Base-by-base conservation (phyloP, 1,284 basidiomycete genomes). In the Boletus sp. region DNA sequence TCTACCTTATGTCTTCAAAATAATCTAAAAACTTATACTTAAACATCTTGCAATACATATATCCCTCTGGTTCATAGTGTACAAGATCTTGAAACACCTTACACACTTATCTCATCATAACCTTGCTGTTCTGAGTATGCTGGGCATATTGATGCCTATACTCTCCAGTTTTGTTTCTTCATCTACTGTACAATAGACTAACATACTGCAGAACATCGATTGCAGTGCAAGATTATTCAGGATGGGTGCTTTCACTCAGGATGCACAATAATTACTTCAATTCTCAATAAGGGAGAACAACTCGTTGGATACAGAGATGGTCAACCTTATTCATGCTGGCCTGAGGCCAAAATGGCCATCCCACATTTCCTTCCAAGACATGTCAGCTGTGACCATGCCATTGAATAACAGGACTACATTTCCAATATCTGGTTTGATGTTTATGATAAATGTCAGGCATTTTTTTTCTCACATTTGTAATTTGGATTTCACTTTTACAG, bases 331-430 rank as follows among this genome's bases (percentile, higher is more conserved):
- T 57, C 82, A 88, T 13, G 79, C 82, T 37, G 84, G 83, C 1
- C 85, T 90, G 80, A 88, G 83, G 71, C 84, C 86, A 49, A 81
- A 84, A 33, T 92, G 90, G 90, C 83, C 87, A 1, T 82, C 86
- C 61, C 90, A 93, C 67, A 83, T 92, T 62, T 89, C 86, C 6
- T 75, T 93, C 64, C 85, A 86, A 69, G 79, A 80, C 5, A 71
- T 76, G 8, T 82, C 88, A 4, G 75, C 81, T 4, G 65, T 91
- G 4, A 75, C 78, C 4, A 68, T 86, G 25, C 71, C 71, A 0
- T 80, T 85, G 51, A 76, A 78, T 35, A 73, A 69, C 31, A 68
- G 74, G 47, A 82, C 79, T 59, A 82, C 83, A 0, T 68, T 91
- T 51, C 86, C 89, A 0, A 67, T 76, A 1, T 74, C 80, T 9